These are phyloP conservation scores for Purshia tridentata DNA, from an alignment of 306 rosid genomes.

Conservation along the genomic window DNA sequence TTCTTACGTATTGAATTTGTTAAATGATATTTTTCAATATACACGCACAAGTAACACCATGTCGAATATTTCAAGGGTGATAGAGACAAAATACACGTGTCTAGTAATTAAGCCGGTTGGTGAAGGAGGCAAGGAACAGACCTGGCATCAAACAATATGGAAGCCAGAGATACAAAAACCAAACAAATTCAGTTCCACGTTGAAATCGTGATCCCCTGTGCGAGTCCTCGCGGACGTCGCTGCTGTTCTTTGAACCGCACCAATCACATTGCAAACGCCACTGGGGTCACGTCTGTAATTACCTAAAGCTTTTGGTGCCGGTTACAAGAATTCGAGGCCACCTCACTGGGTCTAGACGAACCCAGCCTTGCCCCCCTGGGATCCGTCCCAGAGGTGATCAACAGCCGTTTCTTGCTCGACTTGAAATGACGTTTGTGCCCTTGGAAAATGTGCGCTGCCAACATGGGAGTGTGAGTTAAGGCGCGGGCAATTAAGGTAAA, in stretches of 20 bases:
- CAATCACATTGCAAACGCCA: slow-evolving; percentile 8
- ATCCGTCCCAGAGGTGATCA: too few species aligned
- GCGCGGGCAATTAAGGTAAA: slow-evolving; percentile 26
- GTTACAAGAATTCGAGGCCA: not conserved
- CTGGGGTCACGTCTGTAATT: not conserved
- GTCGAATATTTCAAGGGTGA: not conserved
- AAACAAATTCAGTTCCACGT: slow-evolving; percentile 35
- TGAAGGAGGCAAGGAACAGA: slow-evolving; percentile 3
- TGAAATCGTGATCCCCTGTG: slow-evolving; percentile 4
- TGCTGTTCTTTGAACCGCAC: not conserved
- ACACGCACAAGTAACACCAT: too few species aligned
- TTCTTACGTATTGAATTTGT: too few species aligned
- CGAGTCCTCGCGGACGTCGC: not conserved
- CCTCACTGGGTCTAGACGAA: not conserved
- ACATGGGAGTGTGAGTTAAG: not conserved
- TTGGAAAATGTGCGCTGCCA: not conserved
- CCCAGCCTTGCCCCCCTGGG: slow-evolving; percentile 1
- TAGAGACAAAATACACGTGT: slow-evolving; percentile 16
- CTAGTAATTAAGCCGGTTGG: slow-evolving; percentile 5
- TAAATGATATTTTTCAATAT: too few species aligned
- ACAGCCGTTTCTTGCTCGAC: slow-evolving; percentile 18
- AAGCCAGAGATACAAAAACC: slow-evolving; percentile 37
- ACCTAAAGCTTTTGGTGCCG: not conserved
- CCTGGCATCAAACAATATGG: slow-evolving; percentile 38
- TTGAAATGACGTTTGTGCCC: slow-evolving; percentile 23